Conservation (phyloP, 768 basidiomycete species). For the Fomitopsis serialis region DNA sequence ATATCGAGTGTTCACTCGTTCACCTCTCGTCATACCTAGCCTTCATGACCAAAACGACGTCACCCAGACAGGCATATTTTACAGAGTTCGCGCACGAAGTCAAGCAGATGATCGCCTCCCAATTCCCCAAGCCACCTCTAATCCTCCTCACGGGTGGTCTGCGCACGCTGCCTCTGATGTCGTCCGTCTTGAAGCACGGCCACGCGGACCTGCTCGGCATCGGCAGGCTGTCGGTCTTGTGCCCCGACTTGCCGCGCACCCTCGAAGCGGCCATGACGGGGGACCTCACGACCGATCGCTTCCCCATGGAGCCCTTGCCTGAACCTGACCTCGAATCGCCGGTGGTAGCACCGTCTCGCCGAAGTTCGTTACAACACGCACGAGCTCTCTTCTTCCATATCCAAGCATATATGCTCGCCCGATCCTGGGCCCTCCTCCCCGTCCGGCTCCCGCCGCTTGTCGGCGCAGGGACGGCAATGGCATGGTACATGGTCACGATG, state of each 20-base stretch:
- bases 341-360: not conserved
- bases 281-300: not conserved
- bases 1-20: not conserved
- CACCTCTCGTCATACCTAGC: slow-evolving; percentile 4
- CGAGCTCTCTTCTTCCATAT: slow-evolving; percentile 11
- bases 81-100: slow-evolving; percentile 58
- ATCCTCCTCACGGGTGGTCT: slow-evolving; percentile 83
- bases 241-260: slow-evolving; percentile 37
- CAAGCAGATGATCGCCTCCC: slow-evolving; percentile 33
- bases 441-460: slow-evolving; percentile 47
- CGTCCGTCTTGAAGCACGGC: slow-evolving; percentile 41
- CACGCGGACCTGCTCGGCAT: slow-evolving; percentile 77
- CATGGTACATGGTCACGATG: slow-evolving; percentile 67
- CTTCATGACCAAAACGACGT: slow-evolving; percentile 24
- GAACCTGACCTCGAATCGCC: not conserved
- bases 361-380: not conserved
- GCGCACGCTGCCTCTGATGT: slow-evolving; percentile 49
- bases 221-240: slow-evolving; percentile 58
- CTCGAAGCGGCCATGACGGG: not conserved
- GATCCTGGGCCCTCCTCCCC: slow-evolving; percentile 22
- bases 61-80: slow-evolving; percentile 69
- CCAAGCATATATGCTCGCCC: too few species aligned
- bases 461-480: slow-evolving; percentile 56
- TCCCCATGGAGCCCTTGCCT: slow-evolving; percentile 1
- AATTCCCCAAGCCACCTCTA: slow-evolving; percentile 39